Percentiles rank a stretch among this genome's conserved stretches.
Conservation (phyloP, 2,329 filamentous ascomycete species). For the Paecilomyces sp. region DNA sequence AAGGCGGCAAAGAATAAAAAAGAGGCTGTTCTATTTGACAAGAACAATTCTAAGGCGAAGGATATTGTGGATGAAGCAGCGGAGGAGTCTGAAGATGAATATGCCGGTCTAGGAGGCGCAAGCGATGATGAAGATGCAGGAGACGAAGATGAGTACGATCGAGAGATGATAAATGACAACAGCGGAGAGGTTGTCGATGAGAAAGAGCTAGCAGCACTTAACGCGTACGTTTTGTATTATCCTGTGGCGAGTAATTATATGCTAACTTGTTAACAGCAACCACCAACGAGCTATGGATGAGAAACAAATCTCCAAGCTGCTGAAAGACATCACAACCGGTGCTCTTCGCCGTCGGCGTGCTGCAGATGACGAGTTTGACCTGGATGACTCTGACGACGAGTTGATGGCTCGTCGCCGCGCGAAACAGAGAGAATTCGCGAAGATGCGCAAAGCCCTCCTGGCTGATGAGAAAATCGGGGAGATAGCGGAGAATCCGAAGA, state of each 20-base stretch:
- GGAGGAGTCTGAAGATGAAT: conserved; percentile 97
- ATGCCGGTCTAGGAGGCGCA: conserved; percentile 82
- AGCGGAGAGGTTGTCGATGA: conserved; percentile 71
- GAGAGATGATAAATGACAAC: conserved; percentile 86
- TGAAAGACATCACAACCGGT: conserved; percentile 87
- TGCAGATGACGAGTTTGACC: conserved; percentile 66
- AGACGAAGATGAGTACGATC: conserved; percentile 67
- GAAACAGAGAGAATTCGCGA: conserved; percentile 81
- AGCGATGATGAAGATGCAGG: conserved; percentile 74
- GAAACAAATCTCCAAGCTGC: conserved; percentile 81
- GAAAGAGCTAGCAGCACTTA: conserved; percentile 73
- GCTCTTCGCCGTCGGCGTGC: conserved; percentile 73
- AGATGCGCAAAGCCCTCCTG: conserved; percentile 83
- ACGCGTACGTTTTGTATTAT: conserved; percentile 59
- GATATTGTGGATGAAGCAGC: conserved; percentile 88
- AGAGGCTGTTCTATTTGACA: conserved; percentile 60
- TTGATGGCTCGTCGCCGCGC: conserved; percentile 64
- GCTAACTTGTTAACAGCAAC: conserved; percentile 48
- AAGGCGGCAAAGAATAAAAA: conserved; percentile 56
- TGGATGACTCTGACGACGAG: conserved; percentile 87
- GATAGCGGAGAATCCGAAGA: conserved; percentile 82
- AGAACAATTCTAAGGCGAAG: conserved; percentile 79
- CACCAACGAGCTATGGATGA: conserved; percentile 75
- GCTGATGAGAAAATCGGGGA: conserved; percentile 85
- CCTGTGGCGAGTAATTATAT: conserved; percentile 8